A percentile compares a stretch with the other conserved stretches of the same genome.
phyloP scores from a whole-genome alignment of 306 rosid genomes.

The Dryas drummondii region DNA sequence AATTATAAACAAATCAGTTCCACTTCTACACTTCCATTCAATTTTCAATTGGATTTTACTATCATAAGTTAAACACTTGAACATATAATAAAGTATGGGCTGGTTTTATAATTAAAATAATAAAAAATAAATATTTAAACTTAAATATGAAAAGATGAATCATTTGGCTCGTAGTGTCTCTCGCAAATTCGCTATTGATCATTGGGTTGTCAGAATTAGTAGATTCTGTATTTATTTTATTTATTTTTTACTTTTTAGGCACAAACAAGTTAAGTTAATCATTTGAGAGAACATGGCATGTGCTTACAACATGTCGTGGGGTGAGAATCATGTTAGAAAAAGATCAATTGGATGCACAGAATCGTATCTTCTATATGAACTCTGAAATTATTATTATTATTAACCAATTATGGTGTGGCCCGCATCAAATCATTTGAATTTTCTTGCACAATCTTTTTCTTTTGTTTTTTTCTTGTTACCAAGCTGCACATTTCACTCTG shows the following conservation, averaged over 20 bases:
- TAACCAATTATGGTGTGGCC: not conserved
- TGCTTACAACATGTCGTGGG: not conserved
- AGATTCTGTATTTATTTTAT: constrained; percentile 41
- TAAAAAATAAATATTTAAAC: too few relatives aligned
- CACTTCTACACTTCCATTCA: not conserved
- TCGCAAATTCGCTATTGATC: constrained; percentile 7
- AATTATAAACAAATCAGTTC: too few relatives aligned
- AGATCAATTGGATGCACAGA: not conserved
- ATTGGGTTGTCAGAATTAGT: constrained; percentile 35
- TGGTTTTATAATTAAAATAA: not conserved
- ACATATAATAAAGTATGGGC: too few relatives aligned
- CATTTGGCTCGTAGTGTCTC: constrained; percentile 3
- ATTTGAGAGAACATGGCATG: constrained; percentile 23
- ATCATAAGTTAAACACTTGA: too few relatives aligned
- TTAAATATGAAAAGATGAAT: not conserved
- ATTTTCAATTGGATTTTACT: not conserved
- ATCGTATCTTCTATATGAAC: not conserved
- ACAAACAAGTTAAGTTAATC: constrained; percentile 21
- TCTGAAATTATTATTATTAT: not conserved
- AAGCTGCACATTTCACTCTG: not conserved
- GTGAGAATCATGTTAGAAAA: not conserved
- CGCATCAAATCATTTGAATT: not conserved
- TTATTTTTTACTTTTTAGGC: constrained; percentile 11
- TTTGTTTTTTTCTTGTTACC: not conserved
- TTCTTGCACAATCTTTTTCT: not conserved